These are phyloP conservation scores for Terfezia claveryi DNA, from an alignment of 495 filamentous ascomycete genomes.

Conservation along the genomic window DNA sequence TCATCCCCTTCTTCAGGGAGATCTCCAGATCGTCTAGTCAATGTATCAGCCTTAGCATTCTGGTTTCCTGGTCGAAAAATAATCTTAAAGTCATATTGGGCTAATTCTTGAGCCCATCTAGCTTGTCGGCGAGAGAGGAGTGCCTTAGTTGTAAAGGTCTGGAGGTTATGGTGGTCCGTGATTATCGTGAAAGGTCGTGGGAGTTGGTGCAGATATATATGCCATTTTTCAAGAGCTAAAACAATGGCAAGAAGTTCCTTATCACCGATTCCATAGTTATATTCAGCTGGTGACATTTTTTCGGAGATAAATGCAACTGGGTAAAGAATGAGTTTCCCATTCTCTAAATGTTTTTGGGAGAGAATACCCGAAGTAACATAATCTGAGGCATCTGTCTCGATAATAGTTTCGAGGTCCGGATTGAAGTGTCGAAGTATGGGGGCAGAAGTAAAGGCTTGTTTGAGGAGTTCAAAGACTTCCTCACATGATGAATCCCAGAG, in stretches of 20 bases:
- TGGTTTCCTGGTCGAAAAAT: slow-evolving; percentile 1
- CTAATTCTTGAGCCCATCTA: slow-evolving; percentile 1
- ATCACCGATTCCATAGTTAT: slow-evolving; percentile 6
- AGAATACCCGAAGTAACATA: neutral
- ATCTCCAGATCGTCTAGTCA: neutral
- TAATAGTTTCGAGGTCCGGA: neutral
- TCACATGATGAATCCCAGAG: neutral
- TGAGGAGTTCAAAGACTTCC: neutral
- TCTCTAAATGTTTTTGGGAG: neutral
- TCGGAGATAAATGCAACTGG: slow-evolving; percentile 2
- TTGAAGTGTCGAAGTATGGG: slow-evolving; percentile 3
- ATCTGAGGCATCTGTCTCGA: slow-evolving; percentile 5
- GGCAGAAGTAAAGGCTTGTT: neutral
- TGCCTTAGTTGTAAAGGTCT: slow-evolving; percentile 11
- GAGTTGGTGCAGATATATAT: slow-evolving; percentile 11
- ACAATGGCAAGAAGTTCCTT: slow-evolving; percentile 4
- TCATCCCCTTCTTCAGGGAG: neutral
- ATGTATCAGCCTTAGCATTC: neutral
- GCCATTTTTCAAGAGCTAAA: slow-evolving; percentile 15
- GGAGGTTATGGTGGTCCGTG: slow-evolving; percentile 13
- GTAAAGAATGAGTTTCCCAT: neutral
- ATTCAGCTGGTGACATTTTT: slow-evolving; percentile 2
- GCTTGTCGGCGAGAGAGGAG: neutral
- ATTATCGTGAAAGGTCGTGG: slow-evolving; percentile 5
- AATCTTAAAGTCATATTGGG: slow-evolving; percentile 4